Evolutionary conservation across 2,329 filamentous ascomycete genomes (phyloP), one percentile per base, ranked within the genome.

Genomic region (Paraphaeosphaeria minitans): DNA sequence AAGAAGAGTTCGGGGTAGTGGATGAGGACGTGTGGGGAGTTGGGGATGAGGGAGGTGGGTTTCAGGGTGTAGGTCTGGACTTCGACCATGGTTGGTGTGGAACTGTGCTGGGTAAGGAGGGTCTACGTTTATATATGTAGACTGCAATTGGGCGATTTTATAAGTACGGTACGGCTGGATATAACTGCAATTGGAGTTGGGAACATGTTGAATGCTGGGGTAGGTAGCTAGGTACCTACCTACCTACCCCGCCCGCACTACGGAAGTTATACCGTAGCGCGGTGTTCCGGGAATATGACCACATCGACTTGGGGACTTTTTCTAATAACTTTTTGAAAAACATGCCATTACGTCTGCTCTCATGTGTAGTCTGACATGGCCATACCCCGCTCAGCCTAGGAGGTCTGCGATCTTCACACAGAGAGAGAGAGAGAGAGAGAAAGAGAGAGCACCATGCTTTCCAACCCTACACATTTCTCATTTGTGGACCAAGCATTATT

Each of bases 1-100:
- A 69, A 51, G 0, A 82, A 73, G 2, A 83, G 71, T 29, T 77
- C 74, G 1, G 77, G 79, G 65, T 86, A 86, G 71, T 85, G 83
- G 4, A 87, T 75, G 0, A 87, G 71, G 1, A 83, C 82, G 8
- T 80, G 74, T 0, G 72, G 71, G 0, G 71, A 75, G 60, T 75
- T 54, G 78, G 83, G 51, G 79, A 86, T 71, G 1, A 71, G 65
- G 0, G 62, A 57, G 0, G 71, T 73, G 2, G 72, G 66, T 0
- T 64, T 55, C 2, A 74, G 53, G 14, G 48, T 55, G 61, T 73
- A 73, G 41, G 66, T 64, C 48, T 64, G 60, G 39, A 66, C 61
- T 57, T 62, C 57, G 42, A 64, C 42, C 46, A 62, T 52, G 47
- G 57, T 65, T 51, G 39, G 19, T 46, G 29, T 13, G 12, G 12